phyloP scores from a whole-genome alignment of 2,329 filamentous ascomycete species.

The Beauveria scarabaeidicola region DNA sequence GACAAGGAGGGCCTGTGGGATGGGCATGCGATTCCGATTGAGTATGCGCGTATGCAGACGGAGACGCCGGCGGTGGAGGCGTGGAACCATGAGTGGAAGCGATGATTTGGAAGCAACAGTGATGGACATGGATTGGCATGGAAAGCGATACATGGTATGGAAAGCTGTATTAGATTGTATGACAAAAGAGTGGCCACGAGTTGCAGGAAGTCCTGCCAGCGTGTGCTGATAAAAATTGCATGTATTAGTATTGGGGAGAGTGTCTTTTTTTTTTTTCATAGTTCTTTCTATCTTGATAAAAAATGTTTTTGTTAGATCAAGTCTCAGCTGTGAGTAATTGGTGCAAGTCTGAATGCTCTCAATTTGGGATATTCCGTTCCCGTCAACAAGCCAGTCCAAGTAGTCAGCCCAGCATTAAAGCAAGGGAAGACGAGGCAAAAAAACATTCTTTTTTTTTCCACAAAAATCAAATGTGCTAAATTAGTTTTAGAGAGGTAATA shows the following conservation, averaged over 20 bases:
- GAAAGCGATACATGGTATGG: too few species aligned
- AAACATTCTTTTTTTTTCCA: background rate
- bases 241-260: background rate
- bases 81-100: conserved; percentile 94
- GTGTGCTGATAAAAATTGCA: background rate
- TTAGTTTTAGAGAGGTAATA: conserved; percentile 12
- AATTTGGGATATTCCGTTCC: too few species aligned
- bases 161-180: background rate
- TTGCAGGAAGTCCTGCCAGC: background rate
- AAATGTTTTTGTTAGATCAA: too few species aligned
- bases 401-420: background rate
- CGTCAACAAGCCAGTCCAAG: background rate
- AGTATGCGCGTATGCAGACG: conserved; percentile 79
- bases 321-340: too few species aligned
- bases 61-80: conserved; percentile 69
- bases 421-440: background rate
- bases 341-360: too few species aligned
- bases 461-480: conserved; percentile 13
- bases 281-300: background rate
- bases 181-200: background rate
- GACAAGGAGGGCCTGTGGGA: conserved; percentile 80
- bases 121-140: too few species aligned
- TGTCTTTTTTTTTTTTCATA: too few species aligned
- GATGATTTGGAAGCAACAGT: conserved; percentile 25
- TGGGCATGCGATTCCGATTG: conserved; percentile 69